Evolutionary conservation across 2,329 filamentous ascomycete genomes (phyloP).

Genomic region (Cryphonectria carpinicola): DNA sequence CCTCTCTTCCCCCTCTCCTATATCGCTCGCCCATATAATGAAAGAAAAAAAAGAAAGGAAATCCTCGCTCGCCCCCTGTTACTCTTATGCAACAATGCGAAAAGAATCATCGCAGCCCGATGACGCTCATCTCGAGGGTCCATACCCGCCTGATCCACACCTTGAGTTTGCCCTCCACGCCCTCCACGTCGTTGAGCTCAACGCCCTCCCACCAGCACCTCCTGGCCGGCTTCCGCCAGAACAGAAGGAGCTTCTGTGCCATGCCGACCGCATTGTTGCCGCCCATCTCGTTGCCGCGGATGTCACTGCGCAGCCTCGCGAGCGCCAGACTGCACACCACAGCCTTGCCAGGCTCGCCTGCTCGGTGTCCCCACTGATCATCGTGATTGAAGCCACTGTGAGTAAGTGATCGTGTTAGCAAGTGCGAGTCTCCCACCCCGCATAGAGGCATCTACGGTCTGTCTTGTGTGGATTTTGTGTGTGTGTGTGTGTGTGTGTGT

Average conservation of each 20-base stretch:
- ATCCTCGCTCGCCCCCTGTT: not conserved
- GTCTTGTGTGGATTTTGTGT: not conserved
- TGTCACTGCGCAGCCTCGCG: constrained; percentile 89
- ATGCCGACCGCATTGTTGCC: constrained; percentile 82
- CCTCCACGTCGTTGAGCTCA: constrained; percentile 85
- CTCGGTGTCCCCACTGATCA: constrained; percentile 92
- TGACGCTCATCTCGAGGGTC: constrained; percentile 98
- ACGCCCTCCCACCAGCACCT: constrained; percentile 99
- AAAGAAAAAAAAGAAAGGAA: too few relatives aligned
- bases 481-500: not conserved
- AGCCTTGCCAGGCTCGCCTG: constrained; percentile 97
- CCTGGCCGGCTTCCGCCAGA: constrained; percentile 96
- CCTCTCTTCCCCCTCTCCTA: too few relatives aligned
- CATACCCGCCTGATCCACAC: constrained; percentile 98
- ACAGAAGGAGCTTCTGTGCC: constrained; percentile 96
- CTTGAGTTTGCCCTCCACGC: constrained; percentile 89
- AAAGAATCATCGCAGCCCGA: constrained; percentile 70
- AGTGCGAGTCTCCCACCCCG: not conserved
- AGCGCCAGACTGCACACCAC: constrained; percentile 97
- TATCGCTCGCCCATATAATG: not conserved
- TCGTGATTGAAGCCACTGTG: constrained; percentile 92
- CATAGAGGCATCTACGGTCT: not conserved
- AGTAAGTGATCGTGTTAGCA: not conserved
- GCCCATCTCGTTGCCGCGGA: constrained; percentile 76
- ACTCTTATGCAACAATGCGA: not conserved